phyloP scores from a whole-genome alignment of 306 rosid species.

The Medicago lupulina region DNA sequence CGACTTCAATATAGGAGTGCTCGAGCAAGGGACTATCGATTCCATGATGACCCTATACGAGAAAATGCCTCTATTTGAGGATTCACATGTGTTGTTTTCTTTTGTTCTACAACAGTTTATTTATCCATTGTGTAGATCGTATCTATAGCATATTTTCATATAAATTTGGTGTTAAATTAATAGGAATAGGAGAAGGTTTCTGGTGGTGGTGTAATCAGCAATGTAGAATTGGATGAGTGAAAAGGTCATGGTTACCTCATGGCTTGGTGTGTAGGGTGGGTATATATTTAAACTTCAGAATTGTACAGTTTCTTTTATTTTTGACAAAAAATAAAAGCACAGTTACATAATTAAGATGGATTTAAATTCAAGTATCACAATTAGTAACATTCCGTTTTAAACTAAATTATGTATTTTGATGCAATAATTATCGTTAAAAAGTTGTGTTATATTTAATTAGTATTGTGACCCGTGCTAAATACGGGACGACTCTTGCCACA shows the following conservation, averaged over 20 bases:
- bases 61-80: constrained; percentile 38
- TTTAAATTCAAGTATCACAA: constrained; percentile 13
- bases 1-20: constrained; percentile 93
- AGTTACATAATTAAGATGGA: background rate
- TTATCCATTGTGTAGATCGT: constrained; percentile 18
- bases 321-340: background rate
- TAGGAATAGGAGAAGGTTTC: constrained; percentile 30
- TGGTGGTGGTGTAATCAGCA: constrained; percentile 17
- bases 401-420: background rate
- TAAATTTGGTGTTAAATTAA: background rate
- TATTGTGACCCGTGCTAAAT: no score
- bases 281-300: background rate
- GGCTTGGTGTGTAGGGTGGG: background rate
- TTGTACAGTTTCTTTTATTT: constrained; percentile 38
- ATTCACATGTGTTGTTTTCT: background rate
- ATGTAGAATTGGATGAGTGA: background rate
- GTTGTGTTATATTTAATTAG: no score
- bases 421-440: no score
- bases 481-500: no score
- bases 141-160: constrained; percentile 22
- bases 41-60: constrained; percentile 54
- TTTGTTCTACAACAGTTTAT: background rate
- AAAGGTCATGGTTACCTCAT: background rate
- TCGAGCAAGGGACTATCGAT: constrained; percentile 64
- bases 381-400: background rate